A percentile compares a stretch with the other conserved stretches of the same genome.
Conservation (phyloP, 2,329 filamentous ascomycete species). For the Neonectria ditissima region DNA sequence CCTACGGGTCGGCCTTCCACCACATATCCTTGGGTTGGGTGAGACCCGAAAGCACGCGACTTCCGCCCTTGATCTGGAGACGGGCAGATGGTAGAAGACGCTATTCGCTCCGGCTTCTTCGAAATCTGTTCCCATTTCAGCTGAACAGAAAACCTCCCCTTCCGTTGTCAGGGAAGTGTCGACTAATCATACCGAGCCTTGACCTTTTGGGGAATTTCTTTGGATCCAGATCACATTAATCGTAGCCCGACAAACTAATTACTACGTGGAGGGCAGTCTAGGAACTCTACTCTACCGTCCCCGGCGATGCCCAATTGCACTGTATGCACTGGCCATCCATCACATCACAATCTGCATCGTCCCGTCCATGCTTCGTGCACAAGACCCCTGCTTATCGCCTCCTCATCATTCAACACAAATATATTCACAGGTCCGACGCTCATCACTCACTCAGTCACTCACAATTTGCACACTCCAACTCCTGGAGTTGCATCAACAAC, state of each 20-base stretch:
- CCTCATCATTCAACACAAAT: constrained; percentile 28
- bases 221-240: constrained; percentile 5
- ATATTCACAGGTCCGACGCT: neutral
- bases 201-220: constrained; percentile 1
- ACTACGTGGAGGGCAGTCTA: constrained; percentile 4
- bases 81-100: neutral
- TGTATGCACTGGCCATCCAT: constrained; percentile 8
- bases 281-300: neutral
- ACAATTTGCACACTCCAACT: too few species aligned
- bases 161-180: constrained; percentile 15
- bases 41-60: constrained; percentile 3
- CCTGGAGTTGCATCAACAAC: neutral
- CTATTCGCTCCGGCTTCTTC: neutral
- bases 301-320: neutral
- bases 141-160: constrained; percentile 11
- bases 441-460: neutral
- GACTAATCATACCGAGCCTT: constrained; percentile 4
- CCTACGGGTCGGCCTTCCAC: neutral
- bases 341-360: constrained; percentile 20
- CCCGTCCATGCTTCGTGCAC: neutral
- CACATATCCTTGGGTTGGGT: neutral
- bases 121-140: neutral
- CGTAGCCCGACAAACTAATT: neutral
- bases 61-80: neutral
- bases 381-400: constrained; percentile 18